A percentile compares a stretch with the other conserved stretches of the same genome.
phyloP scores from a whole-genome alignment of 2,329 filamentous ascomycete species.

The Aspergillus caelatus region DNA sequence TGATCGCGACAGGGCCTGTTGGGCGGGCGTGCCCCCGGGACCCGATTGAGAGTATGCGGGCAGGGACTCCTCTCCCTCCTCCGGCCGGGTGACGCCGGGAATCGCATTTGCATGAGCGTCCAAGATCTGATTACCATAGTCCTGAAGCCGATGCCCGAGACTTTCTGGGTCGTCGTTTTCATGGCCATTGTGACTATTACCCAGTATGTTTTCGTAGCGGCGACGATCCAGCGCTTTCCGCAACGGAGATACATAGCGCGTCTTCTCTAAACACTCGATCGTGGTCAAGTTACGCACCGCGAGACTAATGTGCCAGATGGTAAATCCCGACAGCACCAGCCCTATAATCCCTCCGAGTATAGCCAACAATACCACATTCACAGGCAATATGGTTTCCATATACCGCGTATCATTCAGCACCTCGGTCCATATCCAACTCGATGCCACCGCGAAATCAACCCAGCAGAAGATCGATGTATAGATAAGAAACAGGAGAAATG shows the following conservation, averaged over 20 bases:
- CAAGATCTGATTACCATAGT: slow-evolving; percentile 71
- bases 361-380: slow-evolving; percentile 87
- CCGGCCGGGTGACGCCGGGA: slow-evolving; percentile 76
- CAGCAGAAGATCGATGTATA: slow-evolving; percentile 88
- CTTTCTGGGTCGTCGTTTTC: slow-evolving; percentile 35
- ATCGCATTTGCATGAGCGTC: slow-evolving; percentile 82
- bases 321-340: slow-evolving; percentile 85
- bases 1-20: slow-evolving; percentile 47
- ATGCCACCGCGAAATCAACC: slow-evolving; percentile 75
- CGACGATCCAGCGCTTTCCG: slow-evolving; percentile 70
- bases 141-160: slow-evolving; percentile 52
- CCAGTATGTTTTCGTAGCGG: slow-evolving; percentile 55
- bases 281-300: slow-evolving; percentile 82
- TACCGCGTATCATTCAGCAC: slow-evolving; percentile 71
- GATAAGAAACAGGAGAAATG: slow-evolving; percentile 87
- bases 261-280: slow-evolving; percentile 95
- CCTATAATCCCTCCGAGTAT: slow-evolving; percentile 91
- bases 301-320: slow-evolving; percentile 85
- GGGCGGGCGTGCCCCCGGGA: slow-evolving; percentile 44
- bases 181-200: slow-evolving; percentile 23
- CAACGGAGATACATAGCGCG: slow-evolving; percentile 83
- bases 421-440: slow-evolving; percentile 82
- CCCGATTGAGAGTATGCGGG: slow-evolving; percentile 33
- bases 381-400: slow-evolving; percentile 75
- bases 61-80: slow-evolving; percentile 72